Evolutionary conservation across 495 filamentous ascomycete species (phyloP), one percentile per base, ranked within the genome.

Genomic region (Talaromyces borbonicus): DNA sequence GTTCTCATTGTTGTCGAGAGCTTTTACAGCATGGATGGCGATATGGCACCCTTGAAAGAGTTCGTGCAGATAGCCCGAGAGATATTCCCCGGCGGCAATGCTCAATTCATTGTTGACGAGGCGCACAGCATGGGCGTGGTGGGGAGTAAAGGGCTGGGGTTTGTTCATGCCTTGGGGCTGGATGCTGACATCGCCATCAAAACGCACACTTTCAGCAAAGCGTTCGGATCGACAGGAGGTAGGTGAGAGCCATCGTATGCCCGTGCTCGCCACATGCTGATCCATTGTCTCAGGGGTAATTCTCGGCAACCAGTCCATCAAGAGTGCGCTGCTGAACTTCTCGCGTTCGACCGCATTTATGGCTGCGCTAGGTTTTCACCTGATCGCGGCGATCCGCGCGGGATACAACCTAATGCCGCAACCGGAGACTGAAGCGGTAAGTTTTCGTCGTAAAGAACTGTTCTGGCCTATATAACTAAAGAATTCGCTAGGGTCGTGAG

Each of bases 11-110:
- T 78, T 1, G 65, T 89, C 0, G 85, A 92, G 55, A 72, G 73
- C 3, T 62, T 88, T 14, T 92, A 92, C 57, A 85, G 80, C 44
- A 92, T 92, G 86, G 84, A 90, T 56, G 86, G 86, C 0, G 84
- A 89, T 59, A 53, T 85, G 8, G 74, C 73, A 8, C 83, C 81
- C 0, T 62, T 92, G 12, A 52, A 55, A 12, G 67, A 78, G 15
- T 72, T 89, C 29, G 67, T 84, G 1, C 54, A 65, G 5, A 52
- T 72, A 1, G 76, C 81, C 0, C 72, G 87, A 43, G 58, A 59
- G 1, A 50, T 77, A 5, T 62, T 88, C 1, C 77, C 78, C 5
- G 33, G 31, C 0, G 64, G 66, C 2, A 84, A 85, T 56, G 81
- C 72, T 4, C 73, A 84, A 53, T 72, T 89, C 20, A 68, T 86